These are phyloP conservation scores for Ichthyophonus hoferi DNA, from an alignment of 208 protist genomes.

Conservation along the genomic window DNA sequence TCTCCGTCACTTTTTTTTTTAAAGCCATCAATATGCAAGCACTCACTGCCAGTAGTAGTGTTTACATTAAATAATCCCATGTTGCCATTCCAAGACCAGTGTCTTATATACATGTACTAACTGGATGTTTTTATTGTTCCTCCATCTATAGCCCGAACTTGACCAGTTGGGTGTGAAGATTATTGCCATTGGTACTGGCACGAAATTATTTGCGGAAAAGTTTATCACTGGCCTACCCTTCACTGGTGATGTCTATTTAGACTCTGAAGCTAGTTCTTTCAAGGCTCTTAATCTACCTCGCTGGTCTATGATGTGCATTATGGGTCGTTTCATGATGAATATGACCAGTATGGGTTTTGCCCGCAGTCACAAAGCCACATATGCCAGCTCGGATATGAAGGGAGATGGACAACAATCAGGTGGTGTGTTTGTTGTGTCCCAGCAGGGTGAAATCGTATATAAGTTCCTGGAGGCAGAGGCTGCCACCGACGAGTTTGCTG, in stretches of 20 bases:
- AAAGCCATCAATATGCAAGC: too few relatives aligned
- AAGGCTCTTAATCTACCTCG: slow-evolving; percentile 1
- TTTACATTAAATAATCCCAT: too few relatives aligned
- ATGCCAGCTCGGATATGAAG: slow-evolving; percentile 7
- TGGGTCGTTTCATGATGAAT: neutral
- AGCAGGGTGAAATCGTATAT: neutral
- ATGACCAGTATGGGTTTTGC: neutral
- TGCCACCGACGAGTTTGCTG: neutral
- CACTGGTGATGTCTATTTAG: slow-evolving; percentile 9
- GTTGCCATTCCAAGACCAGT: too few relatives aligned
- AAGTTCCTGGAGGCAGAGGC: neutral
- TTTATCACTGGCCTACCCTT: slow-evolving; percentile 6
- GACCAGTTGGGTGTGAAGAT: neutral
- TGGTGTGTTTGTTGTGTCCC: neutral
- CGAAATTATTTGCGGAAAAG: neutral
- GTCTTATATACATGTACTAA: too few relatives aligned
- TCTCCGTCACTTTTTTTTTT: too few relatives aligned
- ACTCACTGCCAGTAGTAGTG: too few relatives aligned
- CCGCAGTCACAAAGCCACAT: neutral
- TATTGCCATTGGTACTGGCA: slow-evolving; percentile 20
- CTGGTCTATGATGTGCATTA: neutral
- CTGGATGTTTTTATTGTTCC: too few relatives aligned
- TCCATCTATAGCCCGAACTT: slow-evolving; percentile 19
- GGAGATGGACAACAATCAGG: slow-evolving; percentile 21
- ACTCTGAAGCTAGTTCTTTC: neutral